Conservation (phyloP, 805 yeast species). For the Naumovozyma baii region DNA sequence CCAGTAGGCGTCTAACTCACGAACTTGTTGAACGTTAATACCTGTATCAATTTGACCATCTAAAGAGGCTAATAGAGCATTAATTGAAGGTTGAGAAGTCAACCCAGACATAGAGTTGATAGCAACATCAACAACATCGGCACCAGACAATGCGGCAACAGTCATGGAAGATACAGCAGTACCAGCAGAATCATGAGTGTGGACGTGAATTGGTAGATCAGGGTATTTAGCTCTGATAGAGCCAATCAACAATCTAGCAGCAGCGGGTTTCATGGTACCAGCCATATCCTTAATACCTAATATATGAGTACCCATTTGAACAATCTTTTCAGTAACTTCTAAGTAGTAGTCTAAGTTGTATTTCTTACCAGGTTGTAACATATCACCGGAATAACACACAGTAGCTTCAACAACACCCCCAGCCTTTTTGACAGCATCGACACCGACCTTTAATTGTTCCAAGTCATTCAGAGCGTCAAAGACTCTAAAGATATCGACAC, state of each 20-base stretch:
- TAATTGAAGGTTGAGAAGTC: conserved; percentile 96
- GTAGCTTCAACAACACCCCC: conserved; percentile 99
- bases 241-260: conserved; percentile 75
- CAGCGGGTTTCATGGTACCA: conserved; percentile 93
- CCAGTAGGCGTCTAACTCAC: conserved; percentile 93
- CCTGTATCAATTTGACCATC: conserved; percentile 80
- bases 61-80: conserved; percentile 84
- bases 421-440: conserved; percentile 93
- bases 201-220: conserved; percentile 92
- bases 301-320: conserved; percentile 89
- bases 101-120: conserved; percentile 95
- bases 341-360: conserved; percentile 88
- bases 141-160: conserved; percentile 91
- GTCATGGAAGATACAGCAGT: conserved; percentile 97
- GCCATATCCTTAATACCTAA: conserved; percentile 99
- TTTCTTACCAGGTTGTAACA: conserved; percentile 92
- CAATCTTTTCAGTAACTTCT: conserved; percentile 71
- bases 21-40: conserved; percentile 52
- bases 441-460: conserved; percentile 95
- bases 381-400: conserved; percentile 97
- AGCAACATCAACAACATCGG: conserved; percentile 96
- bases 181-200: conserved; percentile 99
- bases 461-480: conserved; percentile 95
- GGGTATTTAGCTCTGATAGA: conserved; percentile 82
- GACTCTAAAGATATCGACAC: conserved; percentile 96